Percentiles rank a stretch among this genome's conserved stretches.
Evolutionary conservation across 2,329 filamentous ascomycete genomes (phyloP).

Genomic region (Trichoderma hamatum): DNA sequence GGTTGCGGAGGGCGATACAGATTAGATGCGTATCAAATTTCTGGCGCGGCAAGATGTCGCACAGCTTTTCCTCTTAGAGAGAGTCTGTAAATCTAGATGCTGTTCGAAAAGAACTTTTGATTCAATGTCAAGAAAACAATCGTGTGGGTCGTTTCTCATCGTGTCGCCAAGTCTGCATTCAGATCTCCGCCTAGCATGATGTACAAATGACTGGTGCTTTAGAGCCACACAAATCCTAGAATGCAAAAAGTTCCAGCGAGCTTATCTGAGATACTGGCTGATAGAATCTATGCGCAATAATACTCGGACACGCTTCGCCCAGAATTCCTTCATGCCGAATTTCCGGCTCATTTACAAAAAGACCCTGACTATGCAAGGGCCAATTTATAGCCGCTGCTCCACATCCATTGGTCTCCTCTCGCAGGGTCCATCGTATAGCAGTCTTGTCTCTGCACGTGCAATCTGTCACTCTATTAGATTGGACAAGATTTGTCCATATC

Average conservation of each 20-base stretch:
- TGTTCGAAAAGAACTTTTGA: background rate
- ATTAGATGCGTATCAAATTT: background rate
- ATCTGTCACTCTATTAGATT: slow-evolving; percentile 6
- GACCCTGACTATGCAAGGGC: background rate
- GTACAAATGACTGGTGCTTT: no score
- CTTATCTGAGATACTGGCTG: background rate
- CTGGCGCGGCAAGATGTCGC: background rate
- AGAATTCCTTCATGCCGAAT: background rate
- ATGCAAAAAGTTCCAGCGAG: background rate
- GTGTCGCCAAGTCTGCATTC: background rate
- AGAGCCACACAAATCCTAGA: no score
- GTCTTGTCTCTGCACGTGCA: slow-evolving; percentile 5
- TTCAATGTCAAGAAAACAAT: background rate
- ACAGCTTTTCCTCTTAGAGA: background rate
- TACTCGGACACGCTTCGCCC: background rate
- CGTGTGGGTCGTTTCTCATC: background rate
- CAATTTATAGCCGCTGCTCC: background rate
- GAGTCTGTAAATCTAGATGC: background rate
- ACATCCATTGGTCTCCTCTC: background rate
- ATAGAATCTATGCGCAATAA: background rate
- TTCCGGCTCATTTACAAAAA: slow-evolving; percentile 20
- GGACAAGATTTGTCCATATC: background rate
- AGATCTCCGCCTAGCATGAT: background rate
- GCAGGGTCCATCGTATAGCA: background rate
- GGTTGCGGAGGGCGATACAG: background rate